phyloP scores from a whole-genome alignment of 2,329 filamentous ascomycete species.

The Colletotrichum tofieldiae region DNA sequence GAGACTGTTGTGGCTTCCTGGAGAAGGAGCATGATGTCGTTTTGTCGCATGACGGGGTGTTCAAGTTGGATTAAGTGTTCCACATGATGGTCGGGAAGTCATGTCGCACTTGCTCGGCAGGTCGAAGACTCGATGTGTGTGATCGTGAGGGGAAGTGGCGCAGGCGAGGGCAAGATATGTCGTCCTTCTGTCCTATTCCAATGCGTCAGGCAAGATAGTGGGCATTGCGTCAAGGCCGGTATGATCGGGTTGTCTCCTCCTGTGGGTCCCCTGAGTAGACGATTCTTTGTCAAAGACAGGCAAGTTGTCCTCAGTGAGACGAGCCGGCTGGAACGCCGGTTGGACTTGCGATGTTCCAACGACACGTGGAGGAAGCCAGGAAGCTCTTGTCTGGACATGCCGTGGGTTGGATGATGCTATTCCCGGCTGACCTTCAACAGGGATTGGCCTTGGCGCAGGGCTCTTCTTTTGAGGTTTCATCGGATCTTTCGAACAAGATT shows the following conservation, averaged over 20 bases:
- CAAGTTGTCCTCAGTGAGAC: not conserved
- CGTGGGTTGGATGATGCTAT: not conserved
- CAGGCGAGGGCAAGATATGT: not conserved
- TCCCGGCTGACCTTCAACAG: not conserved
- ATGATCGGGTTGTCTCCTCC: not conserved
- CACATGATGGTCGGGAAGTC: not conserved
- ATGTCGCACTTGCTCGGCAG: constrained; percentile 9
- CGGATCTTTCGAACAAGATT: not conserved
- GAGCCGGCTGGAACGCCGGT: not conserved
- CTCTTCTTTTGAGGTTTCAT: too few relatives aligned
- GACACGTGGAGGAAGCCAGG: not conserved
- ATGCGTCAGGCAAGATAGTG: not conserved
- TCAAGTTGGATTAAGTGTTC: not conserved
- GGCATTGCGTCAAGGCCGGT: not conserved
- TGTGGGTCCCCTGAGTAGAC: not conserved
- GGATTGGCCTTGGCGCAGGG: constrained; percentile 9
- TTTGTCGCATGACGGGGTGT: not conserved
- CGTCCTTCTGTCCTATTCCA: not conserved
- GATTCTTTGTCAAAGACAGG: not conserved
- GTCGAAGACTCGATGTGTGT: not conserved
- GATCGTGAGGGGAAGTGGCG: not conserved
- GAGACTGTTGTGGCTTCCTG: not conserved
- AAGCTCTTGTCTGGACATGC: not conserved
- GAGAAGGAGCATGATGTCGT: not conserved
- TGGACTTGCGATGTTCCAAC: not conserved